Conservation (phyloP, 345 rosid species). For the Lepidium africanum region DNA sequence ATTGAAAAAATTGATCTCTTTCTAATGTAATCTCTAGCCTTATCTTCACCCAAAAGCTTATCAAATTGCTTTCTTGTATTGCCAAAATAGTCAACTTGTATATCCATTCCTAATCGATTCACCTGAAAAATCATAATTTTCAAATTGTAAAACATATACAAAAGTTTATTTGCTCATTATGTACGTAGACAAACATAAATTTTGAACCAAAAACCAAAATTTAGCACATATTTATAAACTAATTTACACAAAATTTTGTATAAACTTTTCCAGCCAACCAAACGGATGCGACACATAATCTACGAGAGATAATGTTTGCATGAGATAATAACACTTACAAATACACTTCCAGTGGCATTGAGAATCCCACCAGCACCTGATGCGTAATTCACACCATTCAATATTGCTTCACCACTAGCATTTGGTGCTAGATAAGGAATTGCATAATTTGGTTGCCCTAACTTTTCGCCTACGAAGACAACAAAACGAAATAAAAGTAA, state of each 20-base stretch:
- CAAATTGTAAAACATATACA: neutral
- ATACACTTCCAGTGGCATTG: slow-evolving; percentile 91
- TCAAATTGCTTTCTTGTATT: slow-evolving; percentile 69
- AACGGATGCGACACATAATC: neutral
- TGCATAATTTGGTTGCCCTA: slow-evolving; percentile 64
- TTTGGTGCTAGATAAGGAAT: slow-evolving; percentile 73
- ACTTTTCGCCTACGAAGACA: slow-evolving; percentile 52
- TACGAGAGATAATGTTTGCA: neutral
- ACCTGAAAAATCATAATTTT: slow-evolving; percentile 37
- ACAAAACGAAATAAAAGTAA: neutral
- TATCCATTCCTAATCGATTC: slow-evolving; percentile 78
- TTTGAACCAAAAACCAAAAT: neutral
- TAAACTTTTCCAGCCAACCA: slow-evolving; percentile 16
- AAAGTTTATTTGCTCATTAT: neutral
- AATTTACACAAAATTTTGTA: neutral
- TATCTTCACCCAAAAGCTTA: slow-evolving; percentile 51
- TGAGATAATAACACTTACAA: slow-evolving; percentile 34
- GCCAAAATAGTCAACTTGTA: slow-evolving; percentile 71
- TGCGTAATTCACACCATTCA: slow-evolving; percentile 77
- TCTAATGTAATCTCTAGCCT: slow-evolving; percentile 52
- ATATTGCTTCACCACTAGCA: slow-evolving; percentile 57
- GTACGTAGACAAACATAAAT: neutral
- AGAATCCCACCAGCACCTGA: slow-evolving; percentile 93
- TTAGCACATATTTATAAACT: neutral
- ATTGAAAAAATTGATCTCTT: slow-evolving; percentile 61